Evolutionary conservation across 2,329 filamentous ascomycete genomes (phyloP), one percentile per base, ranked within the genome.

Genomic region (Exophiala spinifera): DNA sequence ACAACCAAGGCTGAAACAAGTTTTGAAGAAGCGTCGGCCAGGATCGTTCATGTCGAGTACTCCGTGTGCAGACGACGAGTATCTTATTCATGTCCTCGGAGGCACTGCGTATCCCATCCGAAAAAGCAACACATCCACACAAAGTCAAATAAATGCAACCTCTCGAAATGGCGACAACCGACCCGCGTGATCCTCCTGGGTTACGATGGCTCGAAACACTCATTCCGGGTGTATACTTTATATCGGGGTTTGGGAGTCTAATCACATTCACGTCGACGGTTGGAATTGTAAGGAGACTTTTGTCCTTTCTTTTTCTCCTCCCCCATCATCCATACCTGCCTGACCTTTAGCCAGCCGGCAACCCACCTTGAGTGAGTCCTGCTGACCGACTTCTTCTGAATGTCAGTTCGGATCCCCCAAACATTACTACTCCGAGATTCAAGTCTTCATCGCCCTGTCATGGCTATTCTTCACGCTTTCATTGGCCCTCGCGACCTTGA

Each of bases 381-480:
- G n/a, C n/a, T n/a, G n/a, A n/a, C n/a, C n/a, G n/a, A n/a, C n/a
- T n/a, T n/a, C n/a, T n/a, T n/a, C n/a, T n/a, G n/a, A n/a, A n/a
- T n/a, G n/a, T 25, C 14, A 39, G 36, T 59, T 49, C 44, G 59
- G 59, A 2, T 43, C 49, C 3, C 49, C 59, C 13, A 46, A 47
- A 5, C 59, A 45, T 31, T 61, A 56, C 48, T 56, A 42, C 31
- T 33, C 43, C 20, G 46, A 55, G 15, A 52, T 61, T 20, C 56
- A 61, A 39, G 37, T 53, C 25, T 59, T 61, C 19, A 56, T 61
- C 28, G 43, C 59, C 2, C 46, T 61, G n/a, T 46, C 49, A 11
- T 59, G 59, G 59, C 47, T 61, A 4, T 59, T 59, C 25, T 61
- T 61, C 51, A 49, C 51, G 2, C 44, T 61, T 3, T 46, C 59